Conservation (phyloP, 23 red algal species). For the Rhodosorus marinus region DNA sequence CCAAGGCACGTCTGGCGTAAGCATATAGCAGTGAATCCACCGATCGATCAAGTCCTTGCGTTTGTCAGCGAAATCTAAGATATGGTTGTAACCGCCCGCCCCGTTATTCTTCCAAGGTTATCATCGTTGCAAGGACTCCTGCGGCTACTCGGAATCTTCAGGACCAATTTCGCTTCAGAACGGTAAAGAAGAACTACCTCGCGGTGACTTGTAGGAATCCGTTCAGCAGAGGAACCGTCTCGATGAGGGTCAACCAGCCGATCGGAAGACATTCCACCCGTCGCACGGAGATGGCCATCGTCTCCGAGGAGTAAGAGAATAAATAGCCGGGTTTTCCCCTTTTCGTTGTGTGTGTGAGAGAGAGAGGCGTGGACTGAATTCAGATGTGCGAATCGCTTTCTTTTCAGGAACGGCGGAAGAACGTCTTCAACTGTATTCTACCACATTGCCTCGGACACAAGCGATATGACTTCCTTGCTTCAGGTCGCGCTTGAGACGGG, state of each 20-base stretch:
- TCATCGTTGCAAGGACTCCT: constrained; percentile 34
- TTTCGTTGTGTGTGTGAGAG: neutral
- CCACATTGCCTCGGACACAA: constrained; percentile 10
- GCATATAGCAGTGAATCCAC: no score
- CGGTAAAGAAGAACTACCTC: constrained; percentile 50
- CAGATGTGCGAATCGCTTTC: no score
- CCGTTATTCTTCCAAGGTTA: no score
- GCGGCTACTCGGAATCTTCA: constrained; percentile 8
- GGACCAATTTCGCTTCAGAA: constrained; percentile 23
- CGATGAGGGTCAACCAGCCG: constrained; percentile 16
- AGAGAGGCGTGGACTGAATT: neutral
- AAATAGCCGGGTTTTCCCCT: neutral
- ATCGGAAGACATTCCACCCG: constrained; percentile 35
- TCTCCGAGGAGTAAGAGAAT: neutral
- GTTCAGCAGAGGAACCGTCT: constrained; percentile 1
- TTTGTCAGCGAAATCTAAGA: no score
- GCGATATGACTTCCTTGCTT: constrained; percentile 8
- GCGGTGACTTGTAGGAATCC: constrained; percentile 55
- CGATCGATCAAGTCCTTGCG: no score
- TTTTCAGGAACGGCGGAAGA: constrained; percentile 61
- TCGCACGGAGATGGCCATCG: constrained; percentile 15
- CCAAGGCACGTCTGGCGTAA: constrained; percentile 84
- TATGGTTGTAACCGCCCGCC: no score
- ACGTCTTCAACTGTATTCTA: constrained; percentile 7
- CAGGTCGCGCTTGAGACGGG: constrained; percentile 69